Evolutionary conservation across 805 yeast genomes (phyloP), one percentile per base, ranked within the genome.

Genomic region (Yarrowia hollandica): DNA sequence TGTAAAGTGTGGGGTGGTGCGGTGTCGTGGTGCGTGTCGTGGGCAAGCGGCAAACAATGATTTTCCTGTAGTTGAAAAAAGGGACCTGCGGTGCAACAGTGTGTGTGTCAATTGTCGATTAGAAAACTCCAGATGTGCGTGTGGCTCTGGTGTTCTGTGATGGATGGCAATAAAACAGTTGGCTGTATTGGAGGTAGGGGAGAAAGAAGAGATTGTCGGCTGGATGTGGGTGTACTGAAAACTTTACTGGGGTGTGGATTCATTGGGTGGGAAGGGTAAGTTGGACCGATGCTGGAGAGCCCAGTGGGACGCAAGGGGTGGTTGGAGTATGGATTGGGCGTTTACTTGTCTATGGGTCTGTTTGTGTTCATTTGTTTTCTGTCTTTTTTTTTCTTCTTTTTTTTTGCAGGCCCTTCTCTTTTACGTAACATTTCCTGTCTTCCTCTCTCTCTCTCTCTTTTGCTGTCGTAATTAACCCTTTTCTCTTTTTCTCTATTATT

Each of bases 201-300:
- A 48, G 55, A 33, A 46, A 48, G 55, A 48, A 48, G 55, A 44
- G 52, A 44, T 19, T 44, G 52, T 44, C 25, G 55, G 39, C 39
- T 48, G 55, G 55, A 12, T 48, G 39, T 26, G 55, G 55, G 39
- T 33, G 30, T 19, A 11, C 39, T 48, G 55, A 48, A 48, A 48
- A 48, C 55, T 48, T 48, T 48, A 48, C 55, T 21, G 55, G 28
- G 55, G 55, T 48, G 55, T 48, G 55, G 39, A 44, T 44, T 44
- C 52, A 44, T 44, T 44, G 55, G 37, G 54, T 46, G 54, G 55
- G 55, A 33, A 48, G 55, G 55, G 55, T 48, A 48, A 48, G 39
- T 48, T 33, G 30, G 39, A 21, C n/a, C 23, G 21, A 5, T n/a
- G n/a, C n/a, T n/a, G n/a, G n/a, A n/a, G n/a, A n/a, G n/a, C n/a